phyloP scores from a whole-genome alignment of 1,284 basidiomycete genomes.

The Ustilago loliicola region DNA sequence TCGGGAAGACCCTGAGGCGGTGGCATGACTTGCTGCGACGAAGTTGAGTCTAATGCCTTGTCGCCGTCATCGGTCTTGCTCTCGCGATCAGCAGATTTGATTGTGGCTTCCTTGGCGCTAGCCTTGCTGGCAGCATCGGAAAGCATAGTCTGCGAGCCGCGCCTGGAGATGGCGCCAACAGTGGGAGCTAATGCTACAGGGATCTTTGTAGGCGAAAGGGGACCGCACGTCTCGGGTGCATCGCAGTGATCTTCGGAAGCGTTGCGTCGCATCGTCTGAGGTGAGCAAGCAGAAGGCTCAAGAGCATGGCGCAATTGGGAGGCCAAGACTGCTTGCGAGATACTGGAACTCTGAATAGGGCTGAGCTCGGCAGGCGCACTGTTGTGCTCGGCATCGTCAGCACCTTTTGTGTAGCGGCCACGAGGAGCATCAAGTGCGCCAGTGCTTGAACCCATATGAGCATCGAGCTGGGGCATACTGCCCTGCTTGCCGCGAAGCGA shows the following conservation, averaged over 20 bases:
- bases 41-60: neutral
- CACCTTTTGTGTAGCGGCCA: conserved; percentile 11
- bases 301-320: conserved; percentile 37
- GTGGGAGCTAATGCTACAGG: conserved; percentile 41
- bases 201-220: conserved; percentile 50
- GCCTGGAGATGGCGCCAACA: conserved; percentile 43
- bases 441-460: conserved; percentile 40
- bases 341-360: conserved; percentile 39
- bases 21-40: conserved; percentile 42
- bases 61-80: neutral
- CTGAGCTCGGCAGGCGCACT: conserved; percentile 51
- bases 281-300: conserved; percentile 18
- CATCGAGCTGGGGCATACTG: conserved; percentile 43
- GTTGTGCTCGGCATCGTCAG: conserved; percentile 28
- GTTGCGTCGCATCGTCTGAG: neutral
- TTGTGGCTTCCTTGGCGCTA: neutral
- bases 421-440: conserved; percentile 44
- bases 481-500: conserved; percentile 44
- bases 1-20: conserved; percentile 35
- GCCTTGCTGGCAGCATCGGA: conserved; percentile 21
- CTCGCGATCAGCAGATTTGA: neutral
- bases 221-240: conserved; percentile 45
- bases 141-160: conserved; percentile 42
- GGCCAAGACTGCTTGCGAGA: conserved; percentile 35
- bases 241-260: conserved; percentile 24